Base-by-base conservation (phyloP, 129 eudicot species). In the Glebionis coronaria region DNA sequence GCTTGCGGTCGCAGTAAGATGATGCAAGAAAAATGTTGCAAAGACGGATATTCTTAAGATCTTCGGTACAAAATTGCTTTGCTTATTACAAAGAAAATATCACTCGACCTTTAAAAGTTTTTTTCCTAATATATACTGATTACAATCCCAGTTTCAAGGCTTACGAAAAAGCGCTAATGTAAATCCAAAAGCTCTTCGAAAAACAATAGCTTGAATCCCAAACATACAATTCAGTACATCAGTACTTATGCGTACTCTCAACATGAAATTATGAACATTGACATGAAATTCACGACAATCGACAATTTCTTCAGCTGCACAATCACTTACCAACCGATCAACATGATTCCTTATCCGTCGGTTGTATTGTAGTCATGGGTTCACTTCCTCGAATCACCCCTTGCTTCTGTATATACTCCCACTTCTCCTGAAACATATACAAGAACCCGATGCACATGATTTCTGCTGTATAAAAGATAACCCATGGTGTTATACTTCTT, bases 361-460 rank as follows among this genome's bases (percentile, higher is more conserved):
- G 87, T 63, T 67, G 83, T 28, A 85, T 54, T 35, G 82, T 72
- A 45, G 58, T 76, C 27, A 47, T 52, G 2, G 75, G 74, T 28
- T 81, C 84, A 74, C 78, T 83, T 12, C 80, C 83, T 13, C 73
- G 59, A 74, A 76, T 66, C 29, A 44, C 64, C 23, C 85, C 89
- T 82, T 88, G 91, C 59, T 81, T 74, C 27, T 68, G 67, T 63
- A 88, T 76, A 47, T 88, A 81, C 27, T 82, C 80, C 91, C 89
- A 84, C 61, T 93, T 93, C 38, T 84, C 99, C 78, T 93, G 99
- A 57, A 93, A 82, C 59, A 93, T 75, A 66, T 93, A 93, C 65
- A 85, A 46, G 46, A 80, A 80, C 4, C 79, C 84, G 21, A 86
- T 80, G 77, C 83, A 68, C 2, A 79, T 69, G 16, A 86, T 72